These are phyloP conservation scores for Podospora anserina DNA, from an alignment of 495 filamentous ascomycete species.

Conservation along the genomic window DNA sequence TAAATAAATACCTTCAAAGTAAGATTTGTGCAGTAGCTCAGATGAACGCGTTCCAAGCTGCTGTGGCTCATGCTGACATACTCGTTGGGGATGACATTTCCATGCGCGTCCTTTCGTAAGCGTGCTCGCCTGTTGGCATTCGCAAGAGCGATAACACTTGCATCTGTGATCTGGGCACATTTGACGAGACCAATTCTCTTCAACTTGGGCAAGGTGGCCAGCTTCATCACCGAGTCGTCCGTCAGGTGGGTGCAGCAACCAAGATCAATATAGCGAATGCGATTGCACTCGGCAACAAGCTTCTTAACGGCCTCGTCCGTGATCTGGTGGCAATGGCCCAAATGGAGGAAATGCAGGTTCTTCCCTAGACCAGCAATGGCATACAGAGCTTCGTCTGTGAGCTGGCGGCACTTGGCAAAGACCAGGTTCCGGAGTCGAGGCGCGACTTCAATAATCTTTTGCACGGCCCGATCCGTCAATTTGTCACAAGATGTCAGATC, in stretches of 20 bases:
- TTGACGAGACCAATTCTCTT: constrained; percentile 94
- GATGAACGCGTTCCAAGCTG: constrained; percentile 85
- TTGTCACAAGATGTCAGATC: constrained; percentile 85
- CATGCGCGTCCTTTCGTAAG: constrained; percentile 49
- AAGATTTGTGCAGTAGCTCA: constrained; percentile 89
- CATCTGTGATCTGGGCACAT: constrained; percentile 82
- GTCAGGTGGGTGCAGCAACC: constrained; percentile 92
- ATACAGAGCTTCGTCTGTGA: constrained; percentile 85
- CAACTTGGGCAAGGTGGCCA: constrained; percentile 86
- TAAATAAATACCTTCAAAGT: constrained; percentile 65
- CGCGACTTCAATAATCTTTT: constrained; percentile 79
- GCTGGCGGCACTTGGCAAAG: constrained; percentile 85
- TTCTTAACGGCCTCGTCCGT: constrained; percentile 82
- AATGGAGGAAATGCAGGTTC: constrained; percentile 92
- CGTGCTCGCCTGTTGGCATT: constrained; percentile 50
- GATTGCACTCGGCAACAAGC: constrained; percentile 80
- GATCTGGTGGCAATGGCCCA: constrained; percentile 89
- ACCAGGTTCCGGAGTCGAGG: constrained; percentile 90
- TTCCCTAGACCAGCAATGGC: constrained; percentile 88
- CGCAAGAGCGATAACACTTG: constrained; percentile 80
- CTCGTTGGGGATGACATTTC: constrained; percentile 32
- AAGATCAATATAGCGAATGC: constrained; percentile 95
- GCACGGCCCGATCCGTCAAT: constrained; percentile 79
- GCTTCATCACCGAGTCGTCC: constrained; percentile 76
- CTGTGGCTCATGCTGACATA: constrained; percentile 48